These are phyloP conservation scores for Aspergillus fijiensis DNA, from an alignment of 2,329 filamentous ascomycete species.

Conservation along the genomic window DNA sequence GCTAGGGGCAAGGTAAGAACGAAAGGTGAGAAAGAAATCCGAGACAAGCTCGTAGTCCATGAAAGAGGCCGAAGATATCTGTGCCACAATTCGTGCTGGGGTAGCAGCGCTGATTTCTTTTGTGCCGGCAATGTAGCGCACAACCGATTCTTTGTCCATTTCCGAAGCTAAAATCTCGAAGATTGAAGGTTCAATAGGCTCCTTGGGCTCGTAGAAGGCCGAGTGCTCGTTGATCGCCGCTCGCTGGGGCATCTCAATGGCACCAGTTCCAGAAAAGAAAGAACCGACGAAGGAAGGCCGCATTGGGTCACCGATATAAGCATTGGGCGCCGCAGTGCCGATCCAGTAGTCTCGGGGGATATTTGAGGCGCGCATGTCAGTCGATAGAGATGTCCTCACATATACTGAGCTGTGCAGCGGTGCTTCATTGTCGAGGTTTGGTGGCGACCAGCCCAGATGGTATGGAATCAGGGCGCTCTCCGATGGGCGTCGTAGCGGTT, in stretches of 20 bases:
- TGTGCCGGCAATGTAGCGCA: constrained; percentile 71
- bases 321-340: constrained; percentile 23
- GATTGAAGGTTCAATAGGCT: constrained; percentile 63
- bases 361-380: constrained; percentile 67
- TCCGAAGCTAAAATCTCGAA: constrained; percentile 79
- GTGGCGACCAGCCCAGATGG: constrained; percentile 76
- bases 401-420: constrained; percentile 79
- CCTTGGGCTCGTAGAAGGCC: constrained; percentile 53
- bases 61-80: constrained; percentile 94
- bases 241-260: constrained; percentile 32
- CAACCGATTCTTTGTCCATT: constrained; percentile 77
- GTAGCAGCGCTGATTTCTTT: constrained; percentile 85
- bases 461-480: constrained; percentile 81
- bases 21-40: constrained; percentile 95
- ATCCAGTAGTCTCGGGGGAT: constrained; percentile 46
- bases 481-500: constrained; percentile 57
- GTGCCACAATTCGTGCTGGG: constrained; percentile 83
- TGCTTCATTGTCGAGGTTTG: constrained; percentile 73
- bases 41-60: constrained; percentile 96
- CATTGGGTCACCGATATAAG: constrained; percentile 27
- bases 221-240: constrained; percentile 40
- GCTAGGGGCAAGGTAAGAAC: constrained; percentile 74
- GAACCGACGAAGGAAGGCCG: constrained; percentile 39
- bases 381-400: constrained; percentile 63
- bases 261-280: constrained; percentile 36